Percentiles rank a stretch among this genome's conserved stretches.
These are phyloP conservation scores for Aurantiochytrium sp. DNA, from an alignment of 108 stramenopile species.

Conservation along the genomic window DNA sequence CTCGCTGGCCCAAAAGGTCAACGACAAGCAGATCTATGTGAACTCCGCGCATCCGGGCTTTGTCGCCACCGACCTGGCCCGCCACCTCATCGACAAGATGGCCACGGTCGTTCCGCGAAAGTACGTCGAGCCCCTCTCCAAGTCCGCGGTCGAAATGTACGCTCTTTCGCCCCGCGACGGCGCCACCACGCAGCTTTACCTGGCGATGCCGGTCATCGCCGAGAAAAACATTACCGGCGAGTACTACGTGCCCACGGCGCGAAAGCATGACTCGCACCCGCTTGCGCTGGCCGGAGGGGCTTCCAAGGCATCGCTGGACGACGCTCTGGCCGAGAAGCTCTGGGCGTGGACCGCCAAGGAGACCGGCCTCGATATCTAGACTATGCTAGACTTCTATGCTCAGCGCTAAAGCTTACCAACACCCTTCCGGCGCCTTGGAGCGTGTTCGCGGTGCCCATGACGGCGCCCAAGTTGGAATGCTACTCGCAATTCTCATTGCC, in stretches of 20 bases:
- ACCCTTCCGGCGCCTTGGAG: no score
- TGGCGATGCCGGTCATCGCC: not conserved
- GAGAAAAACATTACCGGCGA: not conserved
- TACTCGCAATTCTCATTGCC: no score
- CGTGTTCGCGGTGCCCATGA: no score
- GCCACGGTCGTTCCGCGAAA: not conserved
- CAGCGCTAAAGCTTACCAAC: no score
- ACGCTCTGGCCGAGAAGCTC: not conserved
- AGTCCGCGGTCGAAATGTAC: not conserved
- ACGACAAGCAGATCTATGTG: not conserved
- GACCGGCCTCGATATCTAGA: not conserved
- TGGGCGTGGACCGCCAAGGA: not conserved
- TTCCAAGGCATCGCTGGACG: not conserved
- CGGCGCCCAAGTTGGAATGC: no score
- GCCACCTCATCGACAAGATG: not conserved
- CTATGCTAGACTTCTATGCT: no score
- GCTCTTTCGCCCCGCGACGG: not conserved
- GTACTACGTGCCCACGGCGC: slow-evolving; percentile 15
- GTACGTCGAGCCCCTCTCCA: not conserved
- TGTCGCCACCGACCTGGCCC: not conserved
- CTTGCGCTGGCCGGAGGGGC: not conserved
- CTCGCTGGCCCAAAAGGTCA: not conserved
- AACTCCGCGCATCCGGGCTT: slow-evolving; percentile 18
- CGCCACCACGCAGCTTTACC: not conserved
- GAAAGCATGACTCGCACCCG: not conserved